phyloP scores from a whole-genome alignment of 106 monocot species.

The Dendrobium catenatum region DNA sequence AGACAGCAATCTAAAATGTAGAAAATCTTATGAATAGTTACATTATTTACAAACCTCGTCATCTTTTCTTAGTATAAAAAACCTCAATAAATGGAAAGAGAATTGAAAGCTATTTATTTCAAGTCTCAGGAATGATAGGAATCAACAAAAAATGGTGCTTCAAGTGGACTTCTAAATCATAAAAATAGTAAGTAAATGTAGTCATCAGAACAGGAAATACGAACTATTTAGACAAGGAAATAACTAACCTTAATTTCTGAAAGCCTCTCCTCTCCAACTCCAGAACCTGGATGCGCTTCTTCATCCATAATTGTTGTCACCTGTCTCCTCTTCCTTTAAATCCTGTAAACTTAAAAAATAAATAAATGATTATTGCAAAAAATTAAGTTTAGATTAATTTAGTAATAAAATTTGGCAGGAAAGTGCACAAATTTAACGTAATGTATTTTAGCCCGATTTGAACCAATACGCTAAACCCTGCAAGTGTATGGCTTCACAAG shows the following conservation, averaged over 20 bases:
- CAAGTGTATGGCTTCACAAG: background rate
- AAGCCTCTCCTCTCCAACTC: background rate
- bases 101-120: background rate
- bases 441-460: background rate
- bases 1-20: background rate
- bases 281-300: background rate
- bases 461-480: background rate
- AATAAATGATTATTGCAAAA: background rate
- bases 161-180: background rate
- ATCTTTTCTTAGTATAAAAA: background rate
- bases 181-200: background rate
- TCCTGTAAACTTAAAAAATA: background rate
- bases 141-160: background rate
- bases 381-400: background rate
- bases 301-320: constrained; percentile 4
- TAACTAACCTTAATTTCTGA: constrained; percentile 7
- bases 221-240: background rate
- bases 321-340: background rate
- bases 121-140: background rate
- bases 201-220: background rate
- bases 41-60: background rate
- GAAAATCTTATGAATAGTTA: background rate
- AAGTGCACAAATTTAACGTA: background rate
- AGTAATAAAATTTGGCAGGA: background rate
- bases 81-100: background rate